Evolutionary conservation across 176 grass and related monocot genomes (phyloP).

Genomic region (Eremochloa ophiuroides): DNA sequence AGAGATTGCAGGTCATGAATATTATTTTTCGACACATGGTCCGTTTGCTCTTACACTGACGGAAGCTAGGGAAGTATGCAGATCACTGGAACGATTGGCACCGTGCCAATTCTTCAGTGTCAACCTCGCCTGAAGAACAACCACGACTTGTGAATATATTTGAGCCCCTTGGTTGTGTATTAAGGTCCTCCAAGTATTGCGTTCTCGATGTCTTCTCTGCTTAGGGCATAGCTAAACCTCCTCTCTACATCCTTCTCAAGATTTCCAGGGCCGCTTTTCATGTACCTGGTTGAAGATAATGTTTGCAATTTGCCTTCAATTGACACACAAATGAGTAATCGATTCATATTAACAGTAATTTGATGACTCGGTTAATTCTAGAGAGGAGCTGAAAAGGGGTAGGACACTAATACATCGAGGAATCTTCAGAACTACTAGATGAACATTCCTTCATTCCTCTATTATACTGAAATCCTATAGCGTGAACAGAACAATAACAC

Average conservation of each 20-base stretch:
- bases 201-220: constrained; percentile 94
- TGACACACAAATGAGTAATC: neutral
- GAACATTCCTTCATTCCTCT: neutral
- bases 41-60: neutral
- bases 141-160: no score
- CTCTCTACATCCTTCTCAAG: constrained; percentile 94
- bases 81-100: neutral
- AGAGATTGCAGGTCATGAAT: neutral
- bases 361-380: neutral
- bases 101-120: neutral
- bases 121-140: neutral
- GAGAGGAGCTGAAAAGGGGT: neutral
- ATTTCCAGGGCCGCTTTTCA: constrained; percentile 80
- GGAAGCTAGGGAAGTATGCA: neutral
- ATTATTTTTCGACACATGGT: neutral
- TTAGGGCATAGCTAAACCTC: constrained; percentile 90
- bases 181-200: constrained; percentile 82
- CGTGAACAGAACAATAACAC: neutral
- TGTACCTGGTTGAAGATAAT: constrained; percentile 41
- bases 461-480: neutral
- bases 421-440: neutral
- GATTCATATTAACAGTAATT: neutral
- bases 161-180: neutral
- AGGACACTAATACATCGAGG: neutral
- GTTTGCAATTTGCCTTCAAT: neutral